Evolutionary conservation across 768 basidiomycete species (phyloP).

Genomic region (Krasilnikovozyma curviuscula): DNA sequence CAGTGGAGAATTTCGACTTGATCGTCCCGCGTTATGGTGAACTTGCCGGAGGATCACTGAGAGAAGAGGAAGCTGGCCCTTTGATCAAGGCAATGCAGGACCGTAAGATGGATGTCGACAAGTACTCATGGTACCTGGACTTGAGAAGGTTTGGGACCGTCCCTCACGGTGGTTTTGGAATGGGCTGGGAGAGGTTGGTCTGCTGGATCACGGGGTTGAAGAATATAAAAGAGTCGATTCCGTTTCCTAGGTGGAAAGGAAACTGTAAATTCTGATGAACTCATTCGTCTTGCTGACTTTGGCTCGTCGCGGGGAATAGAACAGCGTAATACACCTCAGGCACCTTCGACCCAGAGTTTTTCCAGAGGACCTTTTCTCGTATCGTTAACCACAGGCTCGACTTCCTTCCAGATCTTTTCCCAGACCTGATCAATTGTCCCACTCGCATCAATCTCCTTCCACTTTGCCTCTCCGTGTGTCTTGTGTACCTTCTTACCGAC

Average conservation of each 20-base stretch:
- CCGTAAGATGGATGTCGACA: slow-evolving; percentile 25
- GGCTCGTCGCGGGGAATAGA: too few relatives aligned
- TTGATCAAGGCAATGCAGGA: slow-evolving; percentile 32
- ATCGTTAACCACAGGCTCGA: too few relatives aligned
- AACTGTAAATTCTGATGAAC: slow-evolving; percentile 7
- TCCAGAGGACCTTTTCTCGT: too few relatives aligned
- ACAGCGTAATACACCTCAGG: too few relatives aligned
- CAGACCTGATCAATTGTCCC: slow-evolving; percentile 4
- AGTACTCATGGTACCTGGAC: slow-evolving; percentile 49
- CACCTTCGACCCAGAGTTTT: too few relatives aligned
- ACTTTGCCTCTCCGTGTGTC: not conserved
- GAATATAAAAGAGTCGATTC: slow-evolving; percentile 80
- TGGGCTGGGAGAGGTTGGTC: slow-evolving; percentile 83
- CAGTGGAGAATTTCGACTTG: slow-evolving; percentile 90
- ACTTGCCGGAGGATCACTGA: slow-evolving; percentile 73
- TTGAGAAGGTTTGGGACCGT: slow-evolving; percentile 65
- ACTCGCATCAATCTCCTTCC: slow-evolving; percentile 5
- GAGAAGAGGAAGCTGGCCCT: slow-evolving; percentile 29
- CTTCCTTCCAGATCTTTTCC: not conserved
- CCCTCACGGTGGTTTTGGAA: slow-evolving; percentile 85
- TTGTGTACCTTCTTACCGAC: not conserved
- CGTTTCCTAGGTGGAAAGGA: slow-evolving; percentile 71
- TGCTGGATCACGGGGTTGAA: slow-evolving; percentile 70
- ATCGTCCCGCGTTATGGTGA: slow-evolving; percentile 76
- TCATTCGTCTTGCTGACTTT: too few relatives aligned